These are phyloP conservation scores for Tulasnella calospora DNA, from an alignment of 768 basidiomycete genomes.

Conservation along the genomic window DNA sequence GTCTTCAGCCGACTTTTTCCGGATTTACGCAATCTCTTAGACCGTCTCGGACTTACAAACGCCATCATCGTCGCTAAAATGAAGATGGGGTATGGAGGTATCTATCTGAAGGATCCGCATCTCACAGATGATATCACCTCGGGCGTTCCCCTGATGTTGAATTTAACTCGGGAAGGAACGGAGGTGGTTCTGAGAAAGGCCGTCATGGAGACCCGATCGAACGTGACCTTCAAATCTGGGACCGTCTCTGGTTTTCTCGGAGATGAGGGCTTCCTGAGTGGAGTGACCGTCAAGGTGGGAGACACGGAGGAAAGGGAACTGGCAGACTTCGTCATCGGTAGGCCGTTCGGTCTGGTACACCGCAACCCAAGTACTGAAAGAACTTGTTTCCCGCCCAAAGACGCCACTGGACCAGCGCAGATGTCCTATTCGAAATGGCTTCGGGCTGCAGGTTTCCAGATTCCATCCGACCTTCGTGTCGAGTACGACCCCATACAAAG, in stretches of 20 bases:
- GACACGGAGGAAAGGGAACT: not conserved
- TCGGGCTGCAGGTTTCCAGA: not conserved
- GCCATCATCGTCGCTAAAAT: not conserved
- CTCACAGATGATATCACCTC: not conserved
- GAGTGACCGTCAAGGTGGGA: not conserved
- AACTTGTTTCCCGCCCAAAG: not conserved
- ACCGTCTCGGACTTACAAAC: not conserved
- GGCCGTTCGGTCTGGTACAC: not conserved
- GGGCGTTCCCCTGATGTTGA: not conserved
- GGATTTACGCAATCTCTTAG: conserved; percentile 28
- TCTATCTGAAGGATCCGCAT: not conserved
- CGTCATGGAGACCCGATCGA: not conserved
- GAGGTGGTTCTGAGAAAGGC: conserved; percentile 8
- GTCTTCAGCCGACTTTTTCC: conserved; percentile 15
- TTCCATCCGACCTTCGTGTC: not conserved
- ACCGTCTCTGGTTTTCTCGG: not conserved
- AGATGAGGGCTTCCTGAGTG: not conserved
- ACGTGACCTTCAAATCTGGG: not conserved
- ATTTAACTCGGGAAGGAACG: conserved; percentile 6
- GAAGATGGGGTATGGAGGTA: not conserved
- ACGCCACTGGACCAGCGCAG: conserved; percentile 21
- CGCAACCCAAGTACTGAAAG: not conserved
- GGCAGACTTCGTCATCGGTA: conserved; percentile 20
- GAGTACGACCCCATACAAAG: conserved; percentile 15
- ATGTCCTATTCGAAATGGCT: conserved; percentile 9